phyloP scores from a whole-genome alignment of 495 filamentous ascomycete species.

The Penicillium silybi region DNA sequence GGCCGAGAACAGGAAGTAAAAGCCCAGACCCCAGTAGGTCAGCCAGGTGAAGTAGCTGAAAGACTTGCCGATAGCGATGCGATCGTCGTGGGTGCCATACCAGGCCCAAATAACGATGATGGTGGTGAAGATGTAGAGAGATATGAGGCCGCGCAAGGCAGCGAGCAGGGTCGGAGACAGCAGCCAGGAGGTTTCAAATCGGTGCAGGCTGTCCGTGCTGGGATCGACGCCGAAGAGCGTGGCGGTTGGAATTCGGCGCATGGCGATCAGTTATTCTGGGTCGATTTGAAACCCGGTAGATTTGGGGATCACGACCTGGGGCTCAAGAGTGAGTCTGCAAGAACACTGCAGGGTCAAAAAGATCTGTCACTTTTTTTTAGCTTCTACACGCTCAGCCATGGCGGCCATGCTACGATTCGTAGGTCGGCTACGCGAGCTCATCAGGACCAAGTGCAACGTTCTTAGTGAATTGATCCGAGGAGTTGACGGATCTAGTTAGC shows the following conservation, averaged over 20 bases:
- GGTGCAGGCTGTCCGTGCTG: slow-evolving; percentile 54
- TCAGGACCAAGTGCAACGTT: not conserved
- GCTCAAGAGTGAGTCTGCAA: not conserved
- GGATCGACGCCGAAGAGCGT: slow-evolving; percentile 28
- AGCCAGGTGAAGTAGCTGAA: slow-evolving; percentile 82
- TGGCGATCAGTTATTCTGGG: not conserved
- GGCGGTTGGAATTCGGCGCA: slow-evolving; percentile 17
- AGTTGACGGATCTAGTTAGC: not conserved
- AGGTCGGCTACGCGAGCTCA: too few species aligned
- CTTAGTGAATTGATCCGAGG: not conserved
- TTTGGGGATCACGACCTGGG: not conserved
- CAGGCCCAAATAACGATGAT: slow-evolving; percentile 66
- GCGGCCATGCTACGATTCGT: not conserved
- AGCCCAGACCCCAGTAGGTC: slow-evolving; percentile 75
- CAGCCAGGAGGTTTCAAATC: slow-evolving; percentile 74
- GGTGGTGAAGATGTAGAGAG: slow-evolving; percentile 67
- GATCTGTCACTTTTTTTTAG: not conserved
- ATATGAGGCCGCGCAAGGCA: slow-evolving; percentile 53
- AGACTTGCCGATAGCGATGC: slow-evolving; percentile 37
- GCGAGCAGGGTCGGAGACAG: slow-evolving; percentile 61
- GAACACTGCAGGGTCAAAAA: not conserved
- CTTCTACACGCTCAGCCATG: not conserved
- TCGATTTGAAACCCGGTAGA: not conserved
- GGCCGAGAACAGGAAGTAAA: slow-evolving; percentile 65
- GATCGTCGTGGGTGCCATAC: slow-evolving; percentile 42